A percentile compares a stretch with the other conserved stretches of the same genome.
These are phyloP conservation scores for Phlyctochytrium planicorne DNA, from an alignment of 192 early-diverging fungal species.

Conservation along the genomic window DNA sequence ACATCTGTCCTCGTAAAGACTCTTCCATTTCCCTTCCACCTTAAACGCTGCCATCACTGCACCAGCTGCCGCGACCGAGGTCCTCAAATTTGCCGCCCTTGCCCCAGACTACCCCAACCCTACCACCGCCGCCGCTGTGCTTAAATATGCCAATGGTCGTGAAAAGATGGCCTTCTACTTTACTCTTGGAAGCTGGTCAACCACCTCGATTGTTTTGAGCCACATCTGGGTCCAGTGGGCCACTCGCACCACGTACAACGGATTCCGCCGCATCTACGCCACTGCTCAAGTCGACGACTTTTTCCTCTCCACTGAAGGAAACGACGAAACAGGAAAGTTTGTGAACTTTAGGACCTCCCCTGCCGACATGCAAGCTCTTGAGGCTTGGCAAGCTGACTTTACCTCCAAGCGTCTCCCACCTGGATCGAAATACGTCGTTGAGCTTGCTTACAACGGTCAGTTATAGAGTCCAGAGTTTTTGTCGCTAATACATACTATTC, in stretches of 20 bases:
- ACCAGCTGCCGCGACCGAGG: conserved; percentile 2
- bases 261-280: conserved; percentile 49
- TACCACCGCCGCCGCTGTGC: conserved; percentile 12
- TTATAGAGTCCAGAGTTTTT: background rate
- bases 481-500: background rate
- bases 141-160: conserved; percentile 23
- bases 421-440: conserved; percentile 16
- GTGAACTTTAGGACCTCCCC: conserved; percentile 27
- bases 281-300: conserved; percentile 33
- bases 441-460: conserved; percentile 42
- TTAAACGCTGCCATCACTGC: background rate
- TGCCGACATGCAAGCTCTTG: conserved; percentile 28
- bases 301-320: conserved; percentile 15
- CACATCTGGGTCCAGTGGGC: conserved; percentile 51
- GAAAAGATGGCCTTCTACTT: conserved; percentile 50
- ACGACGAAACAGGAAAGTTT: conserved; percentile 13
- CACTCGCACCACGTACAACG: conserved; percentile 41
- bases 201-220: conserved; percentile 28
- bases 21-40: conserved; percentile 10
- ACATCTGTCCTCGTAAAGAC: conserved; percentile 4
- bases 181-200: conserved; percentile 45
- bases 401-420: conserved; percentile 17
- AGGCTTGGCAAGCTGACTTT: conserved; percentile 36
- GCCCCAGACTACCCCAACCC: background rate
- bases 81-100: conserved; percentile 5